Evolutionary conservation across 2,329 filamentous ascomycete species (phyloP).

Genomic region (Ceratocystiopsis brevicomis): DNA sequence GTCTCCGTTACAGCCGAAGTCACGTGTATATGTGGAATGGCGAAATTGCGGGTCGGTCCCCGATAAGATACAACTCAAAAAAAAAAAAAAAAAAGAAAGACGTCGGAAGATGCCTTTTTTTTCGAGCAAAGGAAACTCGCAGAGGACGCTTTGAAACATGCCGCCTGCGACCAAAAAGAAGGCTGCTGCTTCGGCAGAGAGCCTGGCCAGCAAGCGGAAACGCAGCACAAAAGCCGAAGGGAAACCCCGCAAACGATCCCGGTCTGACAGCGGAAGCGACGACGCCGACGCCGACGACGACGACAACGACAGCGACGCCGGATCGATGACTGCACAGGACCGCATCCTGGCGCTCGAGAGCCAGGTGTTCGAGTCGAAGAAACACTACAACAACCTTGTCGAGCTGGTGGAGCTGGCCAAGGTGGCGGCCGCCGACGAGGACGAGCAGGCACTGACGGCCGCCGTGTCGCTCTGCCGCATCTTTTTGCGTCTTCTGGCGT

Average conservation of each 20-base stretch:
- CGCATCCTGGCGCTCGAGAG: slow-evolving; percentile 59
- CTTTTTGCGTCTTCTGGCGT: slow-evolving; percentile 63
- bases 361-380: slow-evolving; percentile 67
- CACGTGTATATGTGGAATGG: not conserved
- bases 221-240: slow-evolving; percentile 21
- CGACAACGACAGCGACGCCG: slow-evolving; percentile 18
- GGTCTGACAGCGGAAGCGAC: slow-evolving; percentile 28
- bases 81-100: slow-evolving; percentile 1
- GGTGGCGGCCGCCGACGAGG: not conserved
- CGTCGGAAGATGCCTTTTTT: not conserved
- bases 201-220: slow-evolving; percentile 29
- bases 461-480: slow-evolving; percentile 70
- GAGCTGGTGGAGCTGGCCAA: slow-evolving; percentile 44
- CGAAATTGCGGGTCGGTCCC: not conserved
- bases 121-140: not conserved
- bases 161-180: not conserved
- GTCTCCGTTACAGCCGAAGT: not conserved
- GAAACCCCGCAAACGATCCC: slow-evolving; percentile 30
- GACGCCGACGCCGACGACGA: slow-evolving; percentile 28
- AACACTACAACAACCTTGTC: slow-evolving; percentile 82
- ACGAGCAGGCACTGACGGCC: slow-evolving; percentile 35
- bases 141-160: slow-evolving; percentile 1
- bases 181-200: not conserved
- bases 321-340: slow-evolving; percentile 27
- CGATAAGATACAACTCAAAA: slow-evolving; percentile 2